Percentiles rank a stretch among this genome's conserved stretches.
phyloP scores from a whole-genome alignment of 164 flowering plant genomes.

The Chloranthus sessilifolius region DNA sequence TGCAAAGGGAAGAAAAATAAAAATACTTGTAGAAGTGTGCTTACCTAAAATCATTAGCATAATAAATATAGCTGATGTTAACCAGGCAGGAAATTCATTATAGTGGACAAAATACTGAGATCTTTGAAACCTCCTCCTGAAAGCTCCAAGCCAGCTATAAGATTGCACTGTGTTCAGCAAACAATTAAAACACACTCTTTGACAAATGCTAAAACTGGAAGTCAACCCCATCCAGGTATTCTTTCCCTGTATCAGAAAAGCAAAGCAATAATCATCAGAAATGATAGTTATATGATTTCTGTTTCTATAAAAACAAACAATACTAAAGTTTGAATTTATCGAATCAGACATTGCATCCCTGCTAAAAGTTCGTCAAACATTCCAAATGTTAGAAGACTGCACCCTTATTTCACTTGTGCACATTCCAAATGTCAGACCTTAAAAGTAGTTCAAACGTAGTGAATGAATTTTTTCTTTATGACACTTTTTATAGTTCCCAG shows the following conservation, averaged over 20 bases:
- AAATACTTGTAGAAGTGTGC: conserved; percentile 1
- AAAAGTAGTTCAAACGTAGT: too few relatives aligned
- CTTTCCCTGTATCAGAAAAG: conserved; percentile 19
- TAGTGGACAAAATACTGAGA: conserved; percentile 6
- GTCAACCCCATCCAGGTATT: conserved; percentile 9
- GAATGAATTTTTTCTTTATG: too few relatives aligned
- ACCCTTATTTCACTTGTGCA: too few relatives aligned
- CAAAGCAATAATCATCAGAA: too few relatives aligned
- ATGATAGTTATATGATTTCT: too few relatives aligned
- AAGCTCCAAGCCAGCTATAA: conserved; percentile 10
- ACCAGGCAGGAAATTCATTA: conserved; percentile 9
- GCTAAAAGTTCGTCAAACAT: too few relatives aligned
- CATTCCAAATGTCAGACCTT: too few relatives aligned
- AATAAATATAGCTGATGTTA: conserved; percentile 10
- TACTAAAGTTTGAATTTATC: too few relatives aligned
- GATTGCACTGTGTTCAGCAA: conserved; percentile 7
- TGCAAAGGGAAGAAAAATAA: neutral
- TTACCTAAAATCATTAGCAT: conserved; percentile 18
- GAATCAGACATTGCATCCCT: too few relatives aligned
- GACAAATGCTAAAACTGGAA: conserved; percentile 9
- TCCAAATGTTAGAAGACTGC: too few relatives aligned
- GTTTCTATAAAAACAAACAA: too few relatives aligned
- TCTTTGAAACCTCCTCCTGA: conserved; percentile 13
- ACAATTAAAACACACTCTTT: conserved; percentile 10
- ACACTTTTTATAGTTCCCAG: too few relatives aligned